Evolutionary conservation across 2,329 filamentous ascomycete species (phyloP).

Genomic region (Apiospora marii): DNA sequence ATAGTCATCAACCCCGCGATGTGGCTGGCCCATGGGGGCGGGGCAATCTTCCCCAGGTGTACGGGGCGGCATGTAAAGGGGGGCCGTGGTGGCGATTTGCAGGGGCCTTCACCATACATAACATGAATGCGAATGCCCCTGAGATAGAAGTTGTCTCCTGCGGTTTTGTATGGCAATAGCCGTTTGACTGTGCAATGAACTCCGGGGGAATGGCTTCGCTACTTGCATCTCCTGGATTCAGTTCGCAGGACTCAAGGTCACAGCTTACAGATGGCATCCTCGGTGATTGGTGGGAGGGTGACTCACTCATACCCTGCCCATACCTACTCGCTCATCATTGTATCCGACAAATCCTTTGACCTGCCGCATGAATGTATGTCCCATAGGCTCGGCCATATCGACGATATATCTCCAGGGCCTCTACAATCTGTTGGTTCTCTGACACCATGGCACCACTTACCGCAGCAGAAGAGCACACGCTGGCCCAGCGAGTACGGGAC

Average conservation of each 20-base stretch:
- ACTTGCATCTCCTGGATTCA: neutral
- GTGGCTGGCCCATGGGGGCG: neutral
- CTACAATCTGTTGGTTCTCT: neutral
- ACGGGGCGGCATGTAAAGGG: neutral
- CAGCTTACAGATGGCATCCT: neutral
- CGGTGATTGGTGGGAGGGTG: neutral
- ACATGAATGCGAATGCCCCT: neutral
- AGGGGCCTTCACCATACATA: neutral
- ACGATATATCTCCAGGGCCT: neutral
- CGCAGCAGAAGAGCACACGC: conserved; percentile 28
- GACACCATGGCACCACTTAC: conserved; percentile 31
- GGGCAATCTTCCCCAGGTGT: neutral
- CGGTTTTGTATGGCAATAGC: neutral
- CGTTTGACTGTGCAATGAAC: neutral
- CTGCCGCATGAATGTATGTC: neutral
- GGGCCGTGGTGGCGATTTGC: neutral
- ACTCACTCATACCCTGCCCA: neutral
- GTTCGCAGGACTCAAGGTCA: neutral
- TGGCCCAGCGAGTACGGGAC: conserved; percentile 31
- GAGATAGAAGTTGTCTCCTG: neutral
- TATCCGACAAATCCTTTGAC: neutral
- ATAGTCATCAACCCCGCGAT: neutral
- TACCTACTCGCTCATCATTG: neutral
- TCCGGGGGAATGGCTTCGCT: neutral
- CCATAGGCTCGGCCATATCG: neutral